These are phyloP conservation scores for Populus tremula DNA, from an alignment of 345 rosid genomes.

Conservation along the genomic window DNA sequence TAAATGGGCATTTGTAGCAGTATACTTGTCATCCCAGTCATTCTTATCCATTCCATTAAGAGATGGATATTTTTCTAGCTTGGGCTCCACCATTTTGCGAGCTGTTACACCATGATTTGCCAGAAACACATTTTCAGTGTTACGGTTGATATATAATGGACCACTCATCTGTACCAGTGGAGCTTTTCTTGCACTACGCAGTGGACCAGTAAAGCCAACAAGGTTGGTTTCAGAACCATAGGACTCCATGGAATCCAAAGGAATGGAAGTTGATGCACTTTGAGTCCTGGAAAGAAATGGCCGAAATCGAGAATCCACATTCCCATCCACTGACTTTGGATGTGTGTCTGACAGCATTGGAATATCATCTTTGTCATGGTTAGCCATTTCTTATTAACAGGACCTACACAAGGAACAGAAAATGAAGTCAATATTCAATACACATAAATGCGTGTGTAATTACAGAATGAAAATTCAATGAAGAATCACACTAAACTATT, in stretches of 20 bases:
- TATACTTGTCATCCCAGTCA: slow-evolving; percentile 38
- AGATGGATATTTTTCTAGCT: slow-evolving; percentile 35
- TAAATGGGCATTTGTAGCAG: slow-evolving; percentile 59
- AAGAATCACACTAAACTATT: neutral
- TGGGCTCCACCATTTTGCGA: slow-evolving; percentile 25
- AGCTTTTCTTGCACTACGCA: slow-evolving; percentile 58
- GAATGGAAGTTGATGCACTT: slow-evolving; percentile 65
- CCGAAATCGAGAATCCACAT: slow-evolving; percentile 35
- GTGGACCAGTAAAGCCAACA: slow-evolving; percentile 80
- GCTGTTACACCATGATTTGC: slow-evolving; percentile 26
- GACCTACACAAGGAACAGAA: slow-evolving; percentile 19
- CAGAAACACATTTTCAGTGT: slow-evolving; percentile 28
- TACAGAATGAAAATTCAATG: neutral
- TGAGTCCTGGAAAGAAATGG: slow-evolving; percentile 40
- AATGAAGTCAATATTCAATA: neutral
- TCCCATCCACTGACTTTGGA: slow-evolving; percentile 27
- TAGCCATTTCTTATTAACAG: slow-evolving; percentile 38
- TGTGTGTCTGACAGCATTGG: slow-evolving; percentile 57
- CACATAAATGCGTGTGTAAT: neutral
- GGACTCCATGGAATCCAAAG: slow-evolving; percentile 43
- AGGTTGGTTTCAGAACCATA: slow-evolving; percentile 39
- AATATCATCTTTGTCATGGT: slow-evolving; percentile 54
- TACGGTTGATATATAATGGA: slow-evolving; percentile 46
- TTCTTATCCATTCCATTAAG: slow-evolving; percentile 37
- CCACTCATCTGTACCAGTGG: slow-evolving; percentile 66